A percentile compares a stretch with the other conserved stretches of the same genome.
Evolutionary conservation across 1,139 yeast species (phyloP).

Genomic region (Yamadazyma oceani): DNA sequence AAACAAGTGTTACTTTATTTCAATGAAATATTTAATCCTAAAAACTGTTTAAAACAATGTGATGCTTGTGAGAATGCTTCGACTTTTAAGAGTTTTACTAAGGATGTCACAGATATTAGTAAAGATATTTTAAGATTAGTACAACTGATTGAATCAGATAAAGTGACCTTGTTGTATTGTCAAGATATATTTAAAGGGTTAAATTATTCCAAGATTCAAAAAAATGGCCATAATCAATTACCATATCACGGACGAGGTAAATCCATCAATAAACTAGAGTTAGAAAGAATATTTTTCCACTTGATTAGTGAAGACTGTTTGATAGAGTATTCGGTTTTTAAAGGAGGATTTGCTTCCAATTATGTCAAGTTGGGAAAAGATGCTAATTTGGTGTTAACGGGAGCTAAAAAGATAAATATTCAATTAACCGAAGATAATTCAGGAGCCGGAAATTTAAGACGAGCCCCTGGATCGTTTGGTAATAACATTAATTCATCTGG

Average conservation of each 20-base stretch:
- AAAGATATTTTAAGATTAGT: constrained; percentile 61
- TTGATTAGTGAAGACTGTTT: constrained; percentile 68
- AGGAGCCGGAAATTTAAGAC: not conserved
- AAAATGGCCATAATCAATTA: constrained; percentile 59
- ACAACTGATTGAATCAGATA: constrained; percentile 50
- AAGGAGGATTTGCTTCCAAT: constrained; percentile 75
- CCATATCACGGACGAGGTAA: constrained; percentile 73
- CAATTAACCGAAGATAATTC: constrained; percentile 21
- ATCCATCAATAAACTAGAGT: constrained; percentile 58
- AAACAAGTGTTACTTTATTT: constrained; percentile 86
- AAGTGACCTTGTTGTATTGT: constrained; percentile 76
- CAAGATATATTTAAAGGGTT: constrained; percentile 85
- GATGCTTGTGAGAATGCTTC: constrained; percentile 74
- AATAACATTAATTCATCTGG: too few species aligned
- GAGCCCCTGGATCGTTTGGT: not conserved
- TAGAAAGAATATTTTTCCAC: constrained; percentile 81
- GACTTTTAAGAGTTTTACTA: constrained; percentile 42
- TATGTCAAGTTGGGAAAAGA: constrained; percentile 64
- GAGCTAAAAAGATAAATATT: constrained; percentile 42
- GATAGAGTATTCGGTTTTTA: constrained; percentile 70
- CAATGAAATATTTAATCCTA: constrained; percentile 74
- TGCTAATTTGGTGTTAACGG: constrained; percentile 47
- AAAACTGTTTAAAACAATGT: constrained; percentile 69
- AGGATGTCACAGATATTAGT: constrained; percentile 72
- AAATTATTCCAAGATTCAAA: constrained; percentile 56